Conservation (phyloP, 106 monocot species). For the Apostasia ramifera region DNA sequence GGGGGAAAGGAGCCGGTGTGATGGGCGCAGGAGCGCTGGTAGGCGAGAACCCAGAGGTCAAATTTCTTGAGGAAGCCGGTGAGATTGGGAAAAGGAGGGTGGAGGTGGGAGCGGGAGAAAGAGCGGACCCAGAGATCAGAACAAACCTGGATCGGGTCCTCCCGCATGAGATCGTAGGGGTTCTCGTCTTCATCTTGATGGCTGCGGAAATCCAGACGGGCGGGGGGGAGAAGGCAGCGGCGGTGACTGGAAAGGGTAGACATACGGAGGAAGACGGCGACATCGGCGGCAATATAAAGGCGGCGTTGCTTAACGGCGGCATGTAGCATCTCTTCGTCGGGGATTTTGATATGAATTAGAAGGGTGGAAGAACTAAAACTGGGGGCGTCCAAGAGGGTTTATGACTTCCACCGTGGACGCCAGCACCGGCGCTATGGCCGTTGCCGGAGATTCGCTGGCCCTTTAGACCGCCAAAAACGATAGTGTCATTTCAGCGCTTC, state of each 20-base stretch:
- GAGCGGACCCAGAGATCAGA: slow-evolving; percentile 58
- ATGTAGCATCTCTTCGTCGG: not conserved
- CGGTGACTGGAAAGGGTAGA: slow-evolving; percentile 11
- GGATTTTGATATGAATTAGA: not conserved
- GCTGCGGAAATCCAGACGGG: slow-evolving; percentile 1
- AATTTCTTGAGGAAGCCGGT: slow-evolving; percentile 69
- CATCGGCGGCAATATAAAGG: too few relatives aligned
- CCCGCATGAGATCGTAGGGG: slow-evolving; percentile 49
- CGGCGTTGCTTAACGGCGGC: too few relatives aligned
- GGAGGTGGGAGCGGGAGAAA: slow-evolving; percentile 37
- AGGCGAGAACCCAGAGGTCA: slow-evolving; percentile 89
- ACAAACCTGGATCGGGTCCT: slow-evolving; percentile 54
- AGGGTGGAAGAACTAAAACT: not conserved
- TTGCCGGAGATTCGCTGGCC: too few relatives aligned
- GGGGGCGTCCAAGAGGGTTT: too few relatives aligned
- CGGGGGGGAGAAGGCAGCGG: slow-evolving; percentile 2
- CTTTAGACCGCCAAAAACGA: too few relatives aligned
- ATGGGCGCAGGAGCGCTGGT: slow-evolving; percentile 83
- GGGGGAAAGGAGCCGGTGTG: slow-evolving; percentile 72
- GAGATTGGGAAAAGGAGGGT: slow-evolving; percentile 55
- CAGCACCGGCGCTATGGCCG: too few relatives aligned
- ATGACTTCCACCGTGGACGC: too few relatives aligned
- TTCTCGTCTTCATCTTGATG: slow-evolving; percentile 13
- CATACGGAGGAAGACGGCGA: not conserved
- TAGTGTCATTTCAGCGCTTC: too few relatives aligned